A percentile compares a stretch with the other conserved stretches of the same genome.
Conservation (phyloP, 345 rosid genomes). For the Turritis glabra region DNA sequence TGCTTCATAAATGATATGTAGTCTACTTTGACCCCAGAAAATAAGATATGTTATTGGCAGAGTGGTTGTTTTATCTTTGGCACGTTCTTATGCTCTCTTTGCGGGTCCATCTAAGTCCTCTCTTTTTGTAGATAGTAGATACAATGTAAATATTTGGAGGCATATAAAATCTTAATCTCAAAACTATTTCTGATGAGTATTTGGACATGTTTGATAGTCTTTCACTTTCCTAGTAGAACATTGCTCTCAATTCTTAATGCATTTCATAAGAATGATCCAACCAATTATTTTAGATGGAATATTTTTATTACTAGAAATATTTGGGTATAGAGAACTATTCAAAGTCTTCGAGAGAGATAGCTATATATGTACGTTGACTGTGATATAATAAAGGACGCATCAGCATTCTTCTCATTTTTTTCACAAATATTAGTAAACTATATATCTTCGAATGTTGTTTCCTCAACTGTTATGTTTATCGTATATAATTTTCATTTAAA, state of each 20-base stretch:
- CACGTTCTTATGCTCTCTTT: slow-evolving; percentile 3
- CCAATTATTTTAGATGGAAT: background rate
- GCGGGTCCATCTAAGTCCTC: background rate
- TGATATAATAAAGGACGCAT: background rate
- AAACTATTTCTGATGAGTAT: background rate
- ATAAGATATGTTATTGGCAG: background rate
- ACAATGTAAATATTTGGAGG: background rate
- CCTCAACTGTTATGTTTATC: too few species aligned
- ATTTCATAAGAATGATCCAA: background rate
- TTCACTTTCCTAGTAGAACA: background rate
- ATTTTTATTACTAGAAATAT: too few species aligned
- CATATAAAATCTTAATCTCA: background rate
- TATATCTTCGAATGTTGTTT: too few species aligned
- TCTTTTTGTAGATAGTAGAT: background rate
- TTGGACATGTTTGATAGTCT: background rate
- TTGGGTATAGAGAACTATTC: background rate
- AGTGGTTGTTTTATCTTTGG: background rate
- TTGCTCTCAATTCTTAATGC: background rate
- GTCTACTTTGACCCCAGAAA: background rate
- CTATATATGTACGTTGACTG: background rate
- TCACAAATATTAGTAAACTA: background rate
- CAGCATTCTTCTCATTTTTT: background rate
- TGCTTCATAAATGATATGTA: background rate
- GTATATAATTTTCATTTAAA: too few species aligned
- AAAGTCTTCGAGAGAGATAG: background rate